Evolutionary conservation across 2,329 filamentous ascomycete species (phyloP).

Genomic region (Biscogniauxia sp.): DNA sequence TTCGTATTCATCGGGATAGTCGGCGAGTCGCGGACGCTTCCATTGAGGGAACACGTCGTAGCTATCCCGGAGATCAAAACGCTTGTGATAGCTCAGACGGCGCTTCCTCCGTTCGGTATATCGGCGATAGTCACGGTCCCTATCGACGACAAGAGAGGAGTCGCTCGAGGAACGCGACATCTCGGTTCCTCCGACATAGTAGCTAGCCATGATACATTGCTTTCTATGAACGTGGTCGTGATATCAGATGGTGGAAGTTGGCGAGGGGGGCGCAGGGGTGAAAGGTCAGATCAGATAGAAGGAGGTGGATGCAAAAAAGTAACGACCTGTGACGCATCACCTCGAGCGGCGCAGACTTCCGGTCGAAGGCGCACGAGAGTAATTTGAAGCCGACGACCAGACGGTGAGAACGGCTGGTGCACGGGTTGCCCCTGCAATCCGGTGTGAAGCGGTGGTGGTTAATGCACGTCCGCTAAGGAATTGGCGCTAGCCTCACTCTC

Average conservation of each 20-base stretch:
- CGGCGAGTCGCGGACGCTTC: constrained; percentile 26
- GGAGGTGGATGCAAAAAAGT: not conserved
- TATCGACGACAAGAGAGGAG: constrained; percentile 26
- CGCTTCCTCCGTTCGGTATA: constrained; percentile 39
- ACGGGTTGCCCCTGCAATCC: not conserved
- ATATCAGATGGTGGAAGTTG: constrained; percentile 9
- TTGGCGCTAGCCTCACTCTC: not conserved
- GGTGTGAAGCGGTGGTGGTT: not conserved
- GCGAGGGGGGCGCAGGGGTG: not conserved
- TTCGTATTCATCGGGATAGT: constrained; percentile 16
- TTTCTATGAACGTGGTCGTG: constrained; percentile 14
- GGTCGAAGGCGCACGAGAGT: not conserved
- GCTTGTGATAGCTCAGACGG: constrained; percentile 36
- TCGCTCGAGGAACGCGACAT: constrained; percentile 35
- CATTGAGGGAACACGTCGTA: constrained; percentile 39
- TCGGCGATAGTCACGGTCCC: constrained; percentile 20
- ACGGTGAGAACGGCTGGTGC: not conserved
- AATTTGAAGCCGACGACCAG: not conserved
- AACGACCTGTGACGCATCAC: not conserved
- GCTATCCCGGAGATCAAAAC: constrained; percentile 29
- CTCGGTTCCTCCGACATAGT: constrained; percentile 33
- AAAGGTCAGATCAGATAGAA: not conserved
- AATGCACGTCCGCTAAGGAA: not conserved
- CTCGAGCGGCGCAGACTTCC: not conserved
- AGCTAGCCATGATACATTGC: constrained; percentile 37